phyloP scores from a whole-genome alignment of 2,329 filamentous ascomycete genomes.

The Aspergillus bombycis region DNA sequence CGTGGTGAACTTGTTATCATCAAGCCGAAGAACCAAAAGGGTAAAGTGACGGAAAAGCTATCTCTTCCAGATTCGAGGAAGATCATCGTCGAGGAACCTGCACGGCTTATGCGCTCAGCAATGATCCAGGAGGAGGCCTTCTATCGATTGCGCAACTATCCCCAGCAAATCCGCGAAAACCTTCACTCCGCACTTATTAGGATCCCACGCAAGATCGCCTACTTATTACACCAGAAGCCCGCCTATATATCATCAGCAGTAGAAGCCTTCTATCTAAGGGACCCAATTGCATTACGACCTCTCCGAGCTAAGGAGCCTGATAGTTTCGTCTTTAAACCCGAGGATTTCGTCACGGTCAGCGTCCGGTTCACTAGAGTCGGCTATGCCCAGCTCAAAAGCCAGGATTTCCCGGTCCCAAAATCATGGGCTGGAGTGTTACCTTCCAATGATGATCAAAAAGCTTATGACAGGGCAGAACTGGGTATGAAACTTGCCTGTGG shows the following conservation, averaged over 20 bases:
- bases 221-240: conserved; percentile 74
- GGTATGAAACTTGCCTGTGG: conserved; percentile 91
- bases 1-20: conserved; percentile 75
- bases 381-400: conserved; percentile 86
- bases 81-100: conserved; percentile 60
- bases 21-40: conserved; percentile 52
- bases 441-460: conserved; percentile 48
- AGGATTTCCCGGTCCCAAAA: conserved; percentile 72
- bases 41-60: conserved; percentile 51
- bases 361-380: conserved; percentile 84
- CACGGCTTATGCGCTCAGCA: conserved; percentile 68
- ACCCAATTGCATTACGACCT: conserved; percentile 73
- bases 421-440: conserved; percentile 55
- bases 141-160: conserved; percentile 83
- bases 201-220: conserved; percentile 80
- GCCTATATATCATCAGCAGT: conserved; percentile 79
- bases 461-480: conserved; percentile 58
- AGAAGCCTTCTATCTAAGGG: conserved; percentile 90
- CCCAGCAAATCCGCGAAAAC: conserved; percentile 70
- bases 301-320: conserved; percentile 61
- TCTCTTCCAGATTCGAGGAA: conserved; percentile 66
- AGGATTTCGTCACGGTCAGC: conserved; percentile 78
- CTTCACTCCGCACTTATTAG: conserved; percentile 75
- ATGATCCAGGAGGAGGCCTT: conserved; percentile 88
- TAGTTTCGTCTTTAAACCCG: conserved; percentile 68